Base-by-base conservation (phyloP, 805 yeast genomes). In the Kockiozyma suomiensis region DNA sequence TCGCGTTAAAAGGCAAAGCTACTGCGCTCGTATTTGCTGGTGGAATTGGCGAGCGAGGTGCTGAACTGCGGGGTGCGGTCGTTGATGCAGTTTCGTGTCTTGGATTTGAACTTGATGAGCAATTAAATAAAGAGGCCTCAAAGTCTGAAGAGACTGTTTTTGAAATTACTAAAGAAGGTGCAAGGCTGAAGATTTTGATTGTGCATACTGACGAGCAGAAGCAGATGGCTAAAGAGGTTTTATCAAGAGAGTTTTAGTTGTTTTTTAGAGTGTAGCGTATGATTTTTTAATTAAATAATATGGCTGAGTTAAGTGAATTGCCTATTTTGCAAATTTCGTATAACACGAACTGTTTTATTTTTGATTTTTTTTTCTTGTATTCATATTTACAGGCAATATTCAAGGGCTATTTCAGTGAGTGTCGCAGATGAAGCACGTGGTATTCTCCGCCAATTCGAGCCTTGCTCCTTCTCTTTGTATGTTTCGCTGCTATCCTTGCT, bases 11-110 rank as follows among this genome's bases (percentile, higher is more conserved):
- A 40, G 67, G 67, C 23, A 50, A 55, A 26, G 61, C 56, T 6
- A 54, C 21, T 15, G 67, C 67, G 15, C 49, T 64, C 4, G 64
- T 58, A 5, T 64, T 64, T 42, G 66, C 67, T 10, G 67, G 67
- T 23, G 67, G 67, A 21, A 62, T 64, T 23, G 67, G 67, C 8
- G 67, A 64, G 43, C 57, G 59, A 8, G 56, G 66, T 12, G 42
- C 17, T 12, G 58, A 54, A 47, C 45, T 63, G 1, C 52, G 66
- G n/a, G 15, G 35, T 2, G 65, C 59, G 17, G 66, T 63, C 5
- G 40, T 48, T 4, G 48, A 54, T 1, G 41, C 43, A 4, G 60
- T 58, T 10, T 21, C 35, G 5, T 63, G 62, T 35, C 46, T 63
- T 28, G 66, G 66, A n/a, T 50, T 63, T 33, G 45, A 42, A 25